phyloP scores from a whole-genome alignment of 768 basidiomycete genomes.

The Boletus pseudopeckii region DNA sequence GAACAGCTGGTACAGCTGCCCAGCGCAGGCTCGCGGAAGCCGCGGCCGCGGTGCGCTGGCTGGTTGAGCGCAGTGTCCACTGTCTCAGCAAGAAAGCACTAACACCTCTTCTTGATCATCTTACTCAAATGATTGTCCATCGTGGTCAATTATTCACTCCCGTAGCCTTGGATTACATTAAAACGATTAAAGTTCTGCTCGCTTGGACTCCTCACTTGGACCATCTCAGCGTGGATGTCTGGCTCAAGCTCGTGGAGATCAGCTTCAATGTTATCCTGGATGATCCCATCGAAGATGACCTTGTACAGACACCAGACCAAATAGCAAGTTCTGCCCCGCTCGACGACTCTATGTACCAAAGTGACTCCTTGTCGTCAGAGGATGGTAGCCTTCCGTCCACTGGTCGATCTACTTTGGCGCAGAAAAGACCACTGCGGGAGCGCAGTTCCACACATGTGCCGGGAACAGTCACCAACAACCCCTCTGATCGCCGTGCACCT shows the following conservation, averaged over 20 bases:
- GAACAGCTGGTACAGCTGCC: conserved; percentile 43
- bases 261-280: conserved; percentile 77
- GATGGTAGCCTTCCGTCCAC: conserved; percentile 33
- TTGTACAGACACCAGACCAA: conserved; percentile 25
- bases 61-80: conserved; percentile 61
- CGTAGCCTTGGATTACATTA: conserved; percentile 77
- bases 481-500: conserved; percentile 21
- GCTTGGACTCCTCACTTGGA: conserved; percentile 75
- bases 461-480: conserved; percentile 14
- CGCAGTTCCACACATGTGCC: conserved; percentile 22
- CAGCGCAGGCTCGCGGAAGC: conserved; percentile 62
- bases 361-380: conserved; percentile 31
- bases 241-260: conserved; percentile 67
- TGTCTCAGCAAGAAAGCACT: conserved; percentile 54
- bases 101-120: conserved; percentile 58
- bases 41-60: conserved; percentile 66
- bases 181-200: conserved; percentile 65
- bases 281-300: conserved; percentile 42
- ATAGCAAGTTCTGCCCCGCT: conserved; percentile 11
- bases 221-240: conserved; percentile 57
- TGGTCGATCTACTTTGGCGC: conserved; percentile 9
- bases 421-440: conserved; percentile 27
- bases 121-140: conserved; percentile 57
- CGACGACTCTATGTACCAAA: conserved; percentile 33
- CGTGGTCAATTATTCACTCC: conserved; percentile 53